A percentile compares a stretch with the other conserved stretches of the same genome.
Conservation (phyloP, 805 yeast genomes). For the Starmerella geochares region DNA sequence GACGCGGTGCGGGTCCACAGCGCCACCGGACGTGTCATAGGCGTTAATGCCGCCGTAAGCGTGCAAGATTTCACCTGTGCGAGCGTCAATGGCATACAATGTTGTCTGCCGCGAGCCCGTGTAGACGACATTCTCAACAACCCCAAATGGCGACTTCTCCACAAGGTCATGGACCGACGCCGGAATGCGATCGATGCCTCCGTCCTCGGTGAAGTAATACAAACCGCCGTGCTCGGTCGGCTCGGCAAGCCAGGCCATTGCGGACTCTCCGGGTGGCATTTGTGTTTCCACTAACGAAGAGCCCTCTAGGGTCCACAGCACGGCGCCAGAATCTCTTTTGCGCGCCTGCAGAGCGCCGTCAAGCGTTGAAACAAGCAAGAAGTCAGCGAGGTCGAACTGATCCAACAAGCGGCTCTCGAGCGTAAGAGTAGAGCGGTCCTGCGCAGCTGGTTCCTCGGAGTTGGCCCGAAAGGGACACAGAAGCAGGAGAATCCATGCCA, state of each 20-base stretch:
- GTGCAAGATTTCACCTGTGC: conserved; percentile 61
- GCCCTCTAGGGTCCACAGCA: conserved; percentile 66
- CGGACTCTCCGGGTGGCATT: conserved; percentile 8
- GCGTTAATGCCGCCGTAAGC: conserved; percentile 48
- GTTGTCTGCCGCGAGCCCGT: conserved; percentile 76
- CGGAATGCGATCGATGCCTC: conserved; percentile 74
- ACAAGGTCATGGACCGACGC: conserved; percentile 69
- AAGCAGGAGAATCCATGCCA: not conserved
- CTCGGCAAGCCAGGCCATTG: conserved; percentile 65
- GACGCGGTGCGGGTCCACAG: conserved; percentile 9
- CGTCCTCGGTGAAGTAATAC: conserved; percentile 63
- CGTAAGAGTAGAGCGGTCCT: not conserved
- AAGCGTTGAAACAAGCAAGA: conserved; percentile 63
- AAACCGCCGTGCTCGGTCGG: conserved; percentile 78
- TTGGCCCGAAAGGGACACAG: not conserved
- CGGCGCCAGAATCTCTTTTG: conserved; percentile 60
- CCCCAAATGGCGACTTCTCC: conserved; percentile 72
- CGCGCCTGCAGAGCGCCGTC: conserved; percentile 83
- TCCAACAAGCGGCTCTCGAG: conserved; percentile 28
- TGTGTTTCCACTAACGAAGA: conserved; percentile 45
- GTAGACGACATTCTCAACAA: conserved; percentile 66
- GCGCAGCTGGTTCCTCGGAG: conserved; percentile 1
- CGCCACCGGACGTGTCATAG: not conserved
- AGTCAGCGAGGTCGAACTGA: conserved; percentile 45
- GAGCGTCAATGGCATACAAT: conserved; percentile 60